These are phyloP conservation scores for Fusarium compactum DNA, from an alignment of 2,329 filamentous ascomycete genomes.

Conservation along the genomic window DNA sequence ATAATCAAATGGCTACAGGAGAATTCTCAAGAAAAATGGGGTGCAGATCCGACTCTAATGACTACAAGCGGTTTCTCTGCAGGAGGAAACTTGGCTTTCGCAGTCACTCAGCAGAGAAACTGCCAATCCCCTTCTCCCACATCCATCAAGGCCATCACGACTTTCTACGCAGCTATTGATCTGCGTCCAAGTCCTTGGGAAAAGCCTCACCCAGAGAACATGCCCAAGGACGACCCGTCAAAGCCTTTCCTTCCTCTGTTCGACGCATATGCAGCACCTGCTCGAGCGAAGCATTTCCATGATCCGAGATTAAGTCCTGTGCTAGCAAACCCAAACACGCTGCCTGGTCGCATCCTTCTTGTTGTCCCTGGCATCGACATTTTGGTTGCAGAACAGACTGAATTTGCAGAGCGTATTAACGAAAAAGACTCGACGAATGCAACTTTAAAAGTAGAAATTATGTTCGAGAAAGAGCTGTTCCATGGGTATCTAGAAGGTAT, in stretches of 20 bases:
- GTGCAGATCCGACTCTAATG: background rate
- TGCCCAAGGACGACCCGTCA: background rate
- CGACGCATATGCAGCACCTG: background rate
- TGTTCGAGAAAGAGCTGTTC: slow-evolving; percentile 43
- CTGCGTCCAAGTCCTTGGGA: background rate
- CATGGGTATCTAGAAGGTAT: slow-evolving; percentile 49
- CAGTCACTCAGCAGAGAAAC: background rate
- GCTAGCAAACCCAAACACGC: background rate
- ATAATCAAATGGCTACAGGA: slow-evolving; percentile 54
- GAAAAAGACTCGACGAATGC: background rate
- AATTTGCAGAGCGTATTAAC: background rate
- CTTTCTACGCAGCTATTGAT: background rate
- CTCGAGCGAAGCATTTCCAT: slow-evolving; percentile 36
- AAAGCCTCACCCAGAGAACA: background rate
- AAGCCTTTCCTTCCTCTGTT: background rate
- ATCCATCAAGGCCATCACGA: background rate
- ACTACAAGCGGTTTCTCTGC: background rate
- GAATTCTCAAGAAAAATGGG: background rate
- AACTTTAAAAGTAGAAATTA: slow-evolving; percentile 17
- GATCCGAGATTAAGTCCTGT: slow-evolving; percentile 55
- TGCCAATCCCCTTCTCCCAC: background rate
- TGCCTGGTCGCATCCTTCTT: background rate
- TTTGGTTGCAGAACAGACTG: background rate
- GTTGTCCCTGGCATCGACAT: background rate
- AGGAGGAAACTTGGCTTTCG: background rate